Conservation (phyloP, 1,139 yeast species). For the Saccharomyces hybrid region DNA sequence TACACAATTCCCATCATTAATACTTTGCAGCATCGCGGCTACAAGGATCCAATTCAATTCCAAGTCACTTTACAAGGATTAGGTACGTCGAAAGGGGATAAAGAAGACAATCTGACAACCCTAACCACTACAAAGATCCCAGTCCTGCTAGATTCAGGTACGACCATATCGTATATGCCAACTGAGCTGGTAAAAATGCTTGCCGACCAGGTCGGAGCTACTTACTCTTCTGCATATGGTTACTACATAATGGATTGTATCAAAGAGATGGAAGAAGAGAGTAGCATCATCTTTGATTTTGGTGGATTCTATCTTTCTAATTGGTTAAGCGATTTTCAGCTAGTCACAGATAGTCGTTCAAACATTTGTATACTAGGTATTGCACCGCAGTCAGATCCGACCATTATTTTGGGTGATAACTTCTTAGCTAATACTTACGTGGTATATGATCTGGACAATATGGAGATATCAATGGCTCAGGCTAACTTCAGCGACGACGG, state of each 20-base stretch:
- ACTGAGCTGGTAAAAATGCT: slow-evolving; percentile 32
- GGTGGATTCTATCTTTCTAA: slow-evolving; percentile 43
- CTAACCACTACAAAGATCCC: slow-evolving; percentile 27
- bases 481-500: slow-evolving; percentile 35
- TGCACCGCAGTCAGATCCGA: slow-evolving; percentile 25
- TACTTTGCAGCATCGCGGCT: slow-evolving; percentile 27
- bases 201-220: slow-evolving; percentile 35
- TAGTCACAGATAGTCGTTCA: slow-evolving; percentile 7
- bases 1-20: slow-evolving; percentile 40
- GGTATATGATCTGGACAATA: slow-evolving; percentile 65
- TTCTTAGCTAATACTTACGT: slow-evolving; percentile 66
- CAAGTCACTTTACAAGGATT: slow-evolving; percentile 41
- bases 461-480: slow-evolving; percentile 60
- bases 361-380: slow-evolving; percentile 33
- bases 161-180: slow-evolving; percentile 53
- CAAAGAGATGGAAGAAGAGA: slow-evolving; percentile 11
- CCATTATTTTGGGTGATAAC: slow-evolving; percentile 56
- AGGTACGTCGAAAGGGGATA: slow-evolving; percentile 32
- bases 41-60: slow-evolving; percentile 32
- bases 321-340: slow-evolving; percentile 38
- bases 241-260: slow-evolving; percentile 29
- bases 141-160: slow-evolving; percentile 61
- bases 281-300: slow-evolving; percentile 38
- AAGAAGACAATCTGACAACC: slow-evolving; percentile 23
- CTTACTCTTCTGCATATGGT: slow-evolving; percentile 30